Percentiles rank a stretch among this genome's conserved stretches.
Conservation (phyloP, 768 basidiomycete species). For the Suillus brevipes region DNA sequence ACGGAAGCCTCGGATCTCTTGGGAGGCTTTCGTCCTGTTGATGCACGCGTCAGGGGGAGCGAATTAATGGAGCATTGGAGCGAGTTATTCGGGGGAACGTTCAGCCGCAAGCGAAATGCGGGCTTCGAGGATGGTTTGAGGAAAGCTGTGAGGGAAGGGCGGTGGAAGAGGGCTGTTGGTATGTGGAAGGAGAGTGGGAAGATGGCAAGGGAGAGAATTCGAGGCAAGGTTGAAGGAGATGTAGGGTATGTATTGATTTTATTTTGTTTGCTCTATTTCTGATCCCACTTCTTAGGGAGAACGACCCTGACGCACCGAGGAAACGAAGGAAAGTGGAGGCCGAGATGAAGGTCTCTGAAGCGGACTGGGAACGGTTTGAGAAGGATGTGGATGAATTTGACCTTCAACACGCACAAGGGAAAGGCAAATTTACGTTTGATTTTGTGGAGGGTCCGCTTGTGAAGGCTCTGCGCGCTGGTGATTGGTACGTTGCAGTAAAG, state of each 20-base stretch:
- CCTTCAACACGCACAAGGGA: conserved; percentile 82
- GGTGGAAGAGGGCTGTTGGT: conserved; percentile 81
- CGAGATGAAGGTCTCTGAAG: conserved; percentile 44
- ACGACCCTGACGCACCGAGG: conserved; percentile 50
- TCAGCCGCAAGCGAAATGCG: conserved; percentile 87
- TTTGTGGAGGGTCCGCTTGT: conserved; percentile 97
- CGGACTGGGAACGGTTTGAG: conserved; percentile 68
- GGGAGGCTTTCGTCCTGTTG: conserved; percentile 95
- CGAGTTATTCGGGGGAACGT: conserved; percentile 80
- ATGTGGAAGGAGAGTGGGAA: conserved; percentile 81
- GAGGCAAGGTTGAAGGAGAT: conserved; percentile 34
- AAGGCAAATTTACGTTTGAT: conserved; percentile 88
- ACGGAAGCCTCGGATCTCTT: conserved; percentile 93
- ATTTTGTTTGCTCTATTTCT: not conserved
- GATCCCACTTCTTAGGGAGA: not conserved
- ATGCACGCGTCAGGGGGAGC: conserved; percentile 76
- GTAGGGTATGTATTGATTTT: conserved; percentile 20
- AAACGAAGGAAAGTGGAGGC: conserved; percentile 70
- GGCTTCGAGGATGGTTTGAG: conserved; percentile 80
- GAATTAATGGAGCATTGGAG: conserved; percentile 72
- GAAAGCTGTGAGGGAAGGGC: conserved; percentile 78
- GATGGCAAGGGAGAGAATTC: conserved; percentile 67
- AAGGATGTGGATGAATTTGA: conserved; percentile 78
- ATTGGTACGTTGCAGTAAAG: conserved; percentile 66
- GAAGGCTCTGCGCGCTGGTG: conserved; percentile 81